These are phyloP conservation scores for Chaetomium tenue DNA, from an alignment of 495 filamentous ascomycete species.

Conservation along the genomic window DNA sequence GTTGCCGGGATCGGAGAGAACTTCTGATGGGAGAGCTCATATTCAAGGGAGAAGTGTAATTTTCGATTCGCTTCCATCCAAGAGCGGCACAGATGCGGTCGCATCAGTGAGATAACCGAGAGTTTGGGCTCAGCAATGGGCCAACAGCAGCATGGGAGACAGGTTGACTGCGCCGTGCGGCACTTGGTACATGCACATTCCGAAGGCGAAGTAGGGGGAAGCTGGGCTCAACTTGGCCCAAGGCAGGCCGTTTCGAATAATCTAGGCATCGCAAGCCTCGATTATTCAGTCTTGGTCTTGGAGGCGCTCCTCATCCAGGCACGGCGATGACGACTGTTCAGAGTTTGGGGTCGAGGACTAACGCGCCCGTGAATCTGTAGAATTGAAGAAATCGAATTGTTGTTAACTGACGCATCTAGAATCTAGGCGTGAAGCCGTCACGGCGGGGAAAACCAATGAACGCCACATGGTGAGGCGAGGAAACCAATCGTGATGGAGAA, in stretches of 20 bases:
- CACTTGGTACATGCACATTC: not conserved
- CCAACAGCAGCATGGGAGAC: not conserved
- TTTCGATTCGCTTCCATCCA: not conserved
- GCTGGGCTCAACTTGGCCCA: conserved; percentile 14
- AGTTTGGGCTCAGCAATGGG: not conserved
- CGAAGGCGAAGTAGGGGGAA: not conserved
- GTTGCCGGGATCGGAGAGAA: not conserved
- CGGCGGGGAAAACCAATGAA: too few species aligned
- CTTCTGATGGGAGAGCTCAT: not conserved
- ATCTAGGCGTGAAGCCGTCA: too few species aligned
- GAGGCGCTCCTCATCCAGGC: not conserved
- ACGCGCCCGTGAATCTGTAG: too few species aligned
- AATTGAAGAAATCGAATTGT: not conserved
- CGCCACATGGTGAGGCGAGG: not conserved
- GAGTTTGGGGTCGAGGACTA: not conserved
- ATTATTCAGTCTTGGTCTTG: not conserved
- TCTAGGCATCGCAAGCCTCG: conserved; percentile 11
- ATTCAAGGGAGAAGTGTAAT: not conserved
- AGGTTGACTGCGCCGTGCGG: conserved; percentile 18
- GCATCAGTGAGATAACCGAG: not conserved
- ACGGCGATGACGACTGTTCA: not conserved
- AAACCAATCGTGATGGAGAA: not conserved
- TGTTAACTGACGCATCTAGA: too few species aligned
- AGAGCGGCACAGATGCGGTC: conserved; percentile 1
- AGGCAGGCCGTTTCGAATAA: conserved; percentile 19